phyloP scores from a whole-genome alignment of 441 rosid species.

The Capsella rubella region DNA sequence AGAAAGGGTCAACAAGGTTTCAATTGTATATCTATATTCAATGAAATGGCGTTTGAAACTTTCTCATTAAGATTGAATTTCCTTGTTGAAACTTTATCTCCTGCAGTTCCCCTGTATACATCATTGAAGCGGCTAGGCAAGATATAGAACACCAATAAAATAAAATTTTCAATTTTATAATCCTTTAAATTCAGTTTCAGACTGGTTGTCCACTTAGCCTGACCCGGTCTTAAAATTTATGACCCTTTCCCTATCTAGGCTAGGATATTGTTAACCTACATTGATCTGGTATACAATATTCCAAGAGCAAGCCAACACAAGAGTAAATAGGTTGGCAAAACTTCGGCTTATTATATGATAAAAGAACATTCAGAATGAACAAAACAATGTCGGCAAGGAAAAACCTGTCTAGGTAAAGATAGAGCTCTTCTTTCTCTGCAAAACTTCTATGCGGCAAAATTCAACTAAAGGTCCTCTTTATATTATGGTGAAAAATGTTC shows the following conservation, averaged over 20 bases:
- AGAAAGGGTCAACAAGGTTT: constrained; percentile 28
- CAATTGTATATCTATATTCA: constrained; percentile 4
- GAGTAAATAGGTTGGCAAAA: neutral
- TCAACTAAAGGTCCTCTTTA: neutral
- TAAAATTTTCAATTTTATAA: constrained; percentile 18
- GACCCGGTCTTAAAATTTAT: constrained; percentile 26
- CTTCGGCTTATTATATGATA: neutral
- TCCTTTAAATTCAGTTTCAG: neutral
- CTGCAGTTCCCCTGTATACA: constrained; percentile 1
- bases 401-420: neutral
- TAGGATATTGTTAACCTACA: neutral
- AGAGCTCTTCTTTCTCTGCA: constrained; percentile 1
- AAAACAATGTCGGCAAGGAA: neutral
- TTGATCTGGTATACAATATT: neutral
- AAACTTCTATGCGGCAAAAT: constrained; percentile 1
- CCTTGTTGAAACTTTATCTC: constrained; percentile 7
- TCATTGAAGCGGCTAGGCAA: constrained; percentile 5
- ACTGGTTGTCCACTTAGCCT: constrained; percentile 40
- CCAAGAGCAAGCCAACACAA: constrained; percentile 18
- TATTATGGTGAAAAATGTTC: too few species aligned
- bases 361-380: neutral
- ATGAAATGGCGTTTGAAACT: constrained; percentile 29
- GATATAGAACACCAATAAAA: neutral
- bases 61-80: constrained; percentile 31
- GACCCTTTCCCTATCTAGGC: constrained; percentile 24